A percentile compares a stretch with the other conserved stretches of the same genome.
phyloP scores from a whole-genome alignment of 805 yeast genomes.

The Saccharomyces paradoxus region DNA sequence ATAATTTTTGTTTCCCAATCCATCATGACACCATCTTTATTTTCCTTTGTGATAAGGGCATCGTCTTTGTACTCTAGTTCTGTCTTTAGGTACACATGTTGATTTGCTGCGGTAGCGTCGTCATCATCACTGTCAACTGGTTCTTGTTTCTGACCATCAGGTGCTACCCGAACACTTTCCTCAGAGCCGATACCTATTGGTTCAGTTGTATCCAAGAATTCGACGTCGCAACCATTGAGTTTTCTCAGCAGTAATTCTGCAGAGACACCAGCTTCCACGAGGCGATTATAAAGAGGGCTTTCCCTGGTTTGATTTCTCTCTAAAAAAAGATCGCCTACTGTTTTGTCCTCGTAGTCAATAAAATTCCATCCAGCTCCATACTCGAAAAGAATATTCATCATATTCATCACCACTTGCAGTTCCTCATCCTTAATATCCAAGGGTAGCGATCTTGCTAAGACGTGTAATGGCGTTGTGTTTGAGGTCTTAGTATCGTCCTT shows the following conservation, averaged over 20 bases:
- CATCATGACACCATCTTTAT: constrained; percentile 94
- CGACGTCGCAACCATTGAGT: constrained; percentile 56
- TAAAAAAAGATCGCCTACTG: constrained; percentile 77
- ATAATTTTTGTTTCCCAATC: constrained; percentile 84
- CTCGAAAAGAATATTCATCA: constrained; percentile 63
- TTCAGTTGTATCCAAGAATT: constrained; percentile 41
- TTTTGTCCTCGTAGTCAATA: constrained; percentile 58
- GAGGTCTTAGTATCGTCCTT: constrained; percentile 32
- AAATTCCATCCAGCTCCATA: constrained; percentile 93
- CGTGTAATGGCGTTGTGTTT: constrained; percentile 76
- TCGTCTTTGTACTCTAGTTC: constrained; percentile 57
- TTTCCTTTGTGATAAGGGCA: constrained; percentile 62
- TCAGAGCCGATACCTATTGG: constrained; percentile 26
- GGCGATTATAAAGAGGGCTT: constrained; percentile 37
- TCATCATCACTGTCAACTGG: constrained; percentile 35
- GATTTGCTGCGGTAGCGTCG: constrained; percentile 56
- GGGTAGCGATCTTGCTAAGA: constrained; percentile 49
- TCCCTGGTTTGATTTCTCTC: constrained; percentile 38
- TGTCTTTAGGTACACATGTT: constrained; percentile 54
- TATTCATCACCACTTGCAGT: constrained; percentile 36
- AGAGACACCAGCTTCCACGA: constrained; percentile 81
- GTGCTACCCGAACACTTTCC: not conserved
- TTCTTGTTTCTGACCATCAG: not conserved
- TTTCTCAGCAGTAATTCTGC: constrained; percentile 77
- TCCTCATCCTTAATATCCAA: constrained; percentile 32